A percentile compares a stretch with the other conserved stretches of the same genome.
phyloP scores from a whole-genome alignment of 257 asterid genomes.

The Thymus mandschuricus region DNA sequence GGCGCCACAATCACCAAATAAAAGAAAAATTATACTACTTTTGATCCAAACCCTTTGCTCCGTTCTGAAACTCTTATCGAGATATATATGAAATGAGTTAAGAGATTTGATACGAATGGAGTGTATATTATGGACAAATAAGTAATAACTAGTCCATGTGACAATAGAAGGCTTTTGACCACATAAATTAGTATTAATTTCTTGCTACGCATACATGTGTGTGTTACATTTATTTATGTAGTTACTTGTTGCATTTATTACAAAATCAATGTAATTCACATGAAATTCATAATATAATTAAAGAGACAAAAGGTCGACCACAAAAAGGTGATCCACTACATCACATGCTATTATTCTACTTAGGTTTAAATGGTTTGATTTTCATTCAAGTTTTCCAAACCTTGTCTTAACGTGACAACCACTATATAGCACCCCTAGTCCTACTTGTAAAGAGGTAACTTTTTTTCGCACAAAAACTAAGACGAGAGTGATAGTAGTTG shows the following conservation, averaged over 20 bases:
- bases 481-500: too few species aligned
- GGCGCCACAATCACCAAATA: too few species aligned
- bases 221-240: not conserved
- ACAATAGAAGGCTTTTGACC: slow-evolving; percentile 1
- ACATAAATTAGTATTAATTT: not conserved
- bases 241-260: slow-evolving; percentile 6
- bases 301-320: slow-evolving; percentile 5
- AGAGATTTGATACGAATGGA: too few species aligned
- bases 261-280: slow-evolving; percentile 23
- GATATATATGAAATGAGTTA: too few species aligned
- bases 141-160: slow-evolving; percentile 24
- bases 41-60: too few species aligned
- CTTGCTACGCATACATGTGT: not conserved
- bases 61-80: too few species aligned
- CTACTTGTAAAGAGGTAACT: too few species aligned
- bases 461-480: too few species aligned
- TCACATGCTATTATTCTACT: slow-evolving; percentile 32
- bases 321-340: slow-evolving; percentile 19
- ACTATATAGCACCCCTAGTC: too few species aligned
- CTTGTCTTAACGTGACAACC: not conserved
- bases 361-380: not conserved
- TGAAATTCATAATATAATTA: not conserved
- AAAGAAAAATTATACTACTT: too few species aligned
- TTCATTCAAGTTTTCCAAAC: not conserved
- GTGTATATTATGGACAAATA: too few species aligned